A percentile compares a stretch with the other conserved stretches of the same genome.
phyloP scores from a whole-genome alignment of 805 yeast species.

The Candida cerambycidarum region DNA sequence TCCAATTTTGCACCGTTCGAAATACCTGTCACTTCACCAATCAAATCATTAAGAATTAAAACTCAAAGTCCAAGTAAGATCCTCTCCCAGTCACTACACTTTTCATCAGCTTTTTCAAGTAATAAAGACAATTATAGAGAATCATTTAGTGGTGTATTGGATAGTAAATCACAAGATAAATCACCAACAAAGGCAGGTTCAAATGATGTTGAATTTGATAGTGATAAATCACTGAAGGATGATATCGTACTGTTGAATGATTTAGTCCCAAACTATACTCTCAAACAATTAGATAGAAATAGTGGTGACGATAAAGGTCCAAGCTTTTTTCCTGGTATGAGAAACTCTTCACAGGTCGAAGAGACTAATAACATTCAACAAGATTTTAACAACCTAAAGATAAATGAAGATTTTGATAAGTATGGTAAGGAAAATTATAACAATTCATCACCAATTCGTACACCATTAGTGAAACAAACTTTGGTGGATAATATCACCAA shows the following conservation, averaged over 20 bases:
- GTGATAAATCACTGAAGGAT: neutral
- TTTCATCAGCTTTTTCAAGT: neutral
- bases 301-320: no score
- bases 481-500: neutral
- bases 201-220: conserved; percentile 2
- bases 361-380: no score
- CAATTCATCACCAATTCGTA: conserved; percentile 8
- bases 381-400: no score
- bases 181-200: neutral
- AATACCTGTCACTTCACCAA: neutral
- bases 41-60: neutral
- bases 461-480: neutral
- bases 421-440: conserved; percentile 10
- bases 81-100: neutral
- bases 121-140: conserved; percentile 2
- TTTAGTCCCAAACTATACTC: neutral
- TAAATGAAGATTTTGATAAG: conserved; percentile 1
- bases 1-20: neutral
- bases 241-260: neutral
- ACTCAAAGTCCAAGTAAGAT: neutral
- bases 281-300: neutral
- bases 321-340: no score
- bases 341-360: no score
- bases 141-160: no score
- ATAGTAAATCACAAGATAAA: no score